A percentile compares a stretch with the other conserved stretches of the same genome.
Conservation (phyloP, 495 filamentous ascomycete species). For the Terfezia boudieri region DNA sequence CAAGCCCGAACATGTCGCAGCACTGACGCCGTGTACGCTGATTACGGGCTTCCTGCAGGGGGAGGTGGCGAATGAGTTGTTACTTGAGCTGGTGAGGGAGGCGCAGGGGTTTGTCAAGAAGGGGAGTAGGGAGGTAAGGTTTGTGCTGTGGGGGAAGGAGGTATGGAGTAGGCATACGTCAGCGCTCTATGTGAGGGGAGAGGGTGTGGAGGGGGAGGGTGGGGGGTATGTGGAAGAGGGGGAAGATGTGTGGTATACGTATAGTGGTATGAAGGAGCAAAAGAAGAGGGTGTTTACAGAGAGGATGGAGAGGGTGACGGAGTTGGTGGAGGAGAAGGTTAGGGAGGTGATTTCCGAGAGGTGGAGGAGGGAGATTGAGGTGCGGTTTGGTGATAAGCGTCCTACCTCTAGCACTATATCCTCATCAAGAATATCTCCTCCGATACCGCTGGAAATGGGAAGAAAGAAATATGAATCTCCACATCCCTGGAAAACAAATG, state of each 20-base stretch:
- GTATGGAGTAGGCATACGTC: not conserved
- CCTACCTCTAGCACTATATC: not conserved
- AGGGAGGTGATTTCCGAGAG: not conserved
- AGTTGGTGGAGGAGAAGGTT: not conserved
- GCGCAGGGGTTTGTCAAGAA: not conserved
- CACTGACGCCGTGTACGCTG: conserved; percentile 3
- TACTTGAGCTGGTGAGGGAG: not conserved
- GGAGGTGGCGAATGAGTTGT: not conserved
- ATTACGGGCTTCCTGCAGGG: not conserved
- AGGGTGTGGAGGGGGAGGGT: not conserved
- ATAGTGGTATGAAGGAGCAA: not conserved
- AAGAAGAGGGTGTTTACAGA: not conserved
- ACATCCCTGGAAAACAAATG: conserved; percentile 57
- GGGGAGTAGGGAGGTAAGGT: not conserved
- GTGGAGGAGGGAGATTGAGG: not conserved
- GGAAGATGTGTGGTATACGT: not conserved
- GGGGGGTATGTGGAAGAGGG: not conserved
- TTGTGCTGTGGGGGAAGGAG: not conserved
- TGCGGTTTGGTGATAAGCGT: not conserved
- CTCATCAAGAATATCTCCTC: not conserved
- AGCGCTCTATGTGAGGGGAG: not conserved
- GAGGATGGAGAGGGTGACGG: not conserved
- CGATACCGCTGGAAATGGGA: not conserved
- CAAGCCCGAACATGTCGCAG: not conserved
- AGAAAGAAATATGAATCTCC: not conserved